These are phyloP conservation scores for Chondrus crispus DNA, from an alignment of 23 red algal species.

Conservation along the genomic window DNA sequence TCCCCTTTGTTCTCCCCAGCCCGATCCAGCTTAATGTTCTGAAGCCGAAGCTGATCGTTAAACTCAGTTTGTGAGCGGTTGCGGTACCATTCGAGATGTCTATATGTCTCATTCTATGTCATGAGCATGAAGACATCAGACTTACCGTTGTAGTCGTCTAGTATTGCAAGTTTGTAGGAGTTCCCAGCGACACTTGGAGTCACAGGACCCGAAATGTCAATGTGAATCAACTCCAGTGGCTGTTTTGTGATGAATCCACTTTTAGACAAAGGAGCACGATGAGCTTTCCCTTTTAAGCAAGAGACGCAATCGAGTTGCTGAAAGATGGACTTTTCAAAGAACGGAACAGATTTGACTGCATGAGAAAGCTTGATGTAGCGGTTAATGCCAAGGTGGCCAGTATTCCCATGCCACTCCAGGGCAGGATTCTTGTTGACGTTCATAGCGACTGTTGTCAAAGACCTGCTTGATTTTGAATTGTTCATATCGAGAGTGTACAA, in stretches of 20 bases:
- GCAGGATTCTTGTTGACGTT: background rate
- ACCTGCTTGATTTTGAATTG: background rate
- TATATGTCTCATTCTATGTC: background rate
- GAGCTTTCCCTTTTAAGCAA: background rate
- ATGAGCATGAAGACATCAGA: background rate
- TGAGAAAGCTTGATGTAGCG: background rate
- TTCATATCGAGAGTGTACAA: background rate
- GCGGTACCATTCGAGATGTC: background rate
- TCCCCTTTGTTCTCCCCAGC: background rate
- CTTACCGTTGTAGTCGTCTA: background rate
- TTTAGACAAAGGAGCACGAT: background rate
- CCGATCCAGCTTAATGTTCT: background rate
- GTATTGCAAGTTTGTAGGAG: background rate
- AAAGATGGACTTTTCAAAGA: background rate
- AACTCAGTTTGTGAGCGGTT: background rate
- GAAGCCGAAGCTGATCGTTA: background rate
- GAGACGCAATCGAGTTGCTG: background rate
- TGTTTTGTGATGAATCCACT: background rate
- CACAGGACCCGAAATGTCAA: background rate
- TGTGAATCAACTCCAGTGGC: background rate
- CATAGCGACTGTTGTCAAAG: background rate
- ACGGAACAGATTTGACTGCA: background rate
- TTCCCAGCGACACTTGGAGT: background rate
- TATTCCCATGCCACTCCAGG: background rate
- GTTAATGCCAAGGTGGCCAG: background rate